A percentile compares a stretch with the other conserved stretches of the same genome.
Evolutionary conservation across 352 stramenopile species (phyloP).

Genomic region (Phytophthora capsici): DNA sequence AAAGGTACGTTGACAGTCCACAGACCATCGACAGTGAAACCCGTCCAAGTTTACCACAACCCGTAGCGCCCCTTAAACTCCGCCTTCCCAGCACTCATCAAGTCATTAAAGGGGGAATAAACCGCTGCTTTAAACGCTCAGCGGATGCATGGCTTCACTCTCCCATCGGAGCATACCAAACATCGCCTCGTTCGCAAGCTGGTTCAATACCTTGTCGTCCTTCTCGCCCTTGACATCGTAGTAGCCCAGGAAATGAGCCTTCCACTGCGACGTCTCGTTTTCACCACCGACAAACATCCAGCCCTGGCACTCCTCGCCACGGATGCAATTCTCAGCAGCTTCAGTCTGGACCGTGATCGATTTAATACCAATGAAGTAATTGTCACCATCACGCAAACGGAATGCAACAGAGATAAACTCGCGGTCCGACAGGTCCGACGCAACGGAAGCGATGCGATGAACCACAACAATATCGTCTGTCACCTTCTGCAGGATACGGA

Average conservation of each 20-base stretch:
- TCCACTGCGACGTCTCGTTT: conserved; percentile 72
- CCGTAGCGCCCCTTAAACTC: conserved; percentile 4
- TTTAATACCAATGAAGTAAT: conserved; percentile 84
- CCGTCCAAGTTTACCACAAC: no score
- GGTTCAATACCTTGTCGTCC: conserved; percentile 85
- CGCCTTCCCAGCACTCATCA: background rate
- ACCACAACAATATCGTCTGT: conserved; percentile 86
- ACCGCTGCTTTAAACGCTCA: conserved; percentile 71
- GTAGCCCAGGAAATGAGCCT: conserved; percentile 82
- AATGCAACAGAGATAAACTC: conserved; percentile 86
- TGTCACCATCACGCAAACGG: conserved; percentile 70
- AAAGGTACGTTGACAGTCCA: background rate
- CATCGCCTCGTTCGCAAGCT: conserved; percentile 85
- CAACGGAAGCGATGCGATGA: conserved; percentile 77
- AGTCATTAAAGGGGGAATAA: background rate
- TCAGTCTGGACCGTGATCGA: conserved; percentile 76
- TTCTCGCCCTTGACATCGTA: conserved; percentile 87
- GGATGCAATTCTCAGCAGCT: conserved; percentile 78
- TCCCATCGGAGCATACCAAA: conserved; percentile 89
- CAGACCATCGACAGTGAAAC: background rate
- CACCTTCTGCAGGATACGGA: conserved; percentile 81
- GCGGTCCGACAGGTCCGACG: conserved; percentile 74
- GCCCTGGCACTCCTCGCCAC: conserved; percentile 80
- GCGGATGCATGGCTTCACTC: conserved; percentile 82
- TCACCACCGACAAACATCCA: conserved; percentile 85